Evolutionary conservation across 345 rosid species (phyloP).

Genomic region (Eucalyptus dawsonii): DNA sequence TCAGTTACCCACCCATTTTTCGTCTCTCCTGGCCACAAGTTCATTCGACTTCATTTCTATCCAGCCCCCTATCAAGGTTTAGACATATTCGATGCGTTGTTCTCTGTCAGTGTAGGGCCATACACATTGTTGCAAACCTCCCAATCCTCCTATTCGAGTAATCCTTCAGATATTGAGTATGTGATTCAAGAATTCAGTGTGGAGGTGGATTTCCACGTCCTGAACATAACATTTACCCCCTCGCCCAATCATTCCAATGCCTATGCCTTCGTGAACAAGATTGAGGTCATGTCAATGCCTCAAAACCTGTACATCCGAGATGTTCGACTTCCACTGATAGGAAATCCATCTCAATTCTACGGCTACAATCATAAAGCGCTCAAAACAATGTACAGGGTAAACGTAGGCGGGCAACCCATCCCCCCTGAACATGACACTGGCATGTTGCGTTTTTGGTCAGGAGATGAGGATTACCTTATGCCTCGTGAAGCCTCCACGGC

Average conservation of each 20-base stretch:
- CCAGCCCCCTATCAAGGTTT: background rate
- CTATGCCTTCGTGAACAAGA: background rate
- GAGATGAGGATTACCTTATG: background rate
- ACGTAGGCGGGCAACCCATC: slow-evolving; percentile 4
- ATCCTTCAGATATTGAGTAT: background rate
- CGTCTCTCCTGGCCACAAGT: slow-evolving; percentile 1
- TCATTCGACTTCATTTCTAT: slow-evolving; percentile 14
- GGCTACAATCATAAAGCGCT: background rate
- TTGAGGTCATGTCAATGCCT: slow-evolving; percentile 15
- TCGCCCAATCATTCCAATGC: background rate
- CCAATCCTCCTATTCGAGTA: background rate
- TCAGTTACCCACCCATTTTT: slow-evolving; percentile 3
- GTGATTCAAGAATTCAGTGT: slow-evolving; percentile 5
- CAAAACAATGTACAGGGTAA: slow-evolving; percentile 5
- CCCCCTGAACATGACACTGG: background rate
- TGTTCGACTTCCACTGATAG: background rate
- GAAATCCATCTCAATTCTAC: background rate
- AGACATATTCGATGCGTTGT: background rate
- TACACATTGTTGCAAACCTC: slow-evolving; percentile 5
- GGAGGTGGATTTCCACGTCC: background rate
- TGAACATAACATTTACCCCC: slow-evolving; percentile 4
- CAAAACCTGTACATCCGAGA: slow-evolving; percentile 1
- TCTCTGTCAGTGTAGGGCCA: background rate
- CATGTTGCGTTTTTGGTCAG: slow-evolving; percentile 6
- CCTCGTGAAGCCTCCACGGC: background rate